Conservation (phyloP, 2,329 filamentous ascomycete species). For the Colletotrichum destructivum region DNA sequence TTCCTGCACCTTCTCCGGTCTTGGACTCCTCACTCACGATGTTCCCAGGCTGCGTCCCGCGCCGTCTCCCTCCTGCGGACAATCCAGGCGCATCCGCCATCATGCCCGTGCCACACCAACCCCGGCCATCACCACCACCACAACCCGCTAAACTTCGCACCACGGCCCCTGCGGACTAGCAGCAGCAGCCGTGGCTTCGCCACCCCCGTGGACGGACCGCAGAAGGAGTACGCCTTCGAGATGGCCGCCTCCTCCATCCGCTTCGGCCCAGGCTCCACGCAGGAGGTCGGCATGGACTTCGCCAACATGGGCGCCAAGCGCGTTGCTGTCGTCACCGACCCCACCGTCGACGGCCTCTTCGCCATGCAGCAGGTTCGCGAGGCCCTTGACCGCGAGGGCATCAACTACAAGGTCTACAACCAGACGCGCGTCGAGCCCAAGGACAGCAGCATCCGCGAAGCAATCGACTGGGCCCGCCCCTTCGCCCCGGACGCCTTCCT, state of each 20-base stretch:
- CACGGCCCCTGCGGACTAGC: slow-evolving; percentile 54
- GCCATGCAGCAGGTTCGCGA: slow-evolving; percentile 93
- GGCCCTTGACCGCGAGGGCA: slow-evolving; percentile 82
- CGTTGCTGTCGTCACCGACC: slow-evolving; percentile 93
- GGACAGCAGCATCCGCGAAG: slow-evolving; percentile 91
- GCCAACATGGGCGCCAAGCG: slow-evolving; percentile 89
- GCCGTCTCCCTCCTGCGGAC: slow-evolving; percentile 85
- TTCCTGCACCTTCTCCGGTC: neutral
- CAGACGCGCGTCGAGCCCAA: slow-evolving; percentile 91
- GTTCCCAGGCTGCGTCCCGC: slow-evolving; percentile 69
- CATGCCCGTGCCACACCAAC: slow-evolving; percentile 94
- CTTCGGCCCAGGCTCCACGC: slow-evolving; percentile 93
- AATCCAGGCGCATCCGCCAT: slow-evolving; percentile 90
- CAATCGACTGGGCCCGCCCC: slow-evolving; percentile 87
- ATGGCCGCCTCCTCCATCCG: slow-evolving; percentile 97
- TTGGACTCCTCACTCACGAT: neutral
- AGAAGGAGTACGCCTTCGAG: slow-evolving; percentile 97
- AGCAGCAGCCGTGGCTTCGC: slow-evolving; percentile 64
- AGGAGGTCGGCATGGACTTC: slow-evolving; percentile 98
- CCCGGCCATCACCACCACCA: slow-evolving; percentile 82
- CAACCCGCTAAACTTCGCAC: slow-evolving; percentile 70
- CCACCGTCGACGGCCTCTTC: slow-evolving; percentile 83
- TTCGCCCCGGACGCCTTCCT: slow-evolving; percentile 90
- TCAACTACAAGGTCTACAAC: slow-evolving; percentile 86
- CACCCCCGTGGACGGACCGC: slow-evolving; percentile 74